Percentiles rank a stretch among this genome's conserved stretches.
Evolutionary conservation across 345 rosid genomes (phyloP).

Genomic region (Mercurialis annua): DNA sequence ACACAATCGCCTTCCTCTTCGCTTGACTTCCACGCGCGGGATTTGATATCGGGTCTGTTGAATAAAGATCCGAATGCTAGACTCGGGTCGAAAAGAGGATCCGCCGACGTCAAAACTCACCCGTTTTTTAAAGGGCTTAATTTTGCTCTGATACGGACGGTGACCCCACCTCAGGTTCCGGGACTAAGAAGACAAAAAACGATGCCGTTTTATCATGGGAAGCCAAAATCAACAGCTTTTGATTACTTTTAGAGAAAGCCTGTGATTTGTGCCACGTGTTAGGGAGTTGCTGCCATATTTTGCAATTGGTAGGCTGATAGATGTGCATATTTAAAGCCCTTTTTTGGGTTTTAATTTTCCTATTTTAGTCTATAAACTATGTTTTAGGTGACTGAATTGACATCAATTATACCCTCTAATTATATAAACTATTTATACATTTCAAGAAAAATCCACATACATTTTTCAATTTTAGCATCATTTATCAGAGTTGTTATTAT

Average conservation of each 20-base stretch:
- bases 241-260: conserved; percentile 55
- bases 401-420: conserved; percentile 4
- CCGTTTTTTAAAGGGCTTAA: conserved; percentile 79
- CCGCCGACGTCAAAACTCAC: conserved; percentile 83
- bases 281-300: conserved; percentile 35
- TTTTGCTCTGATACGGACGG: conserved; percentile 71
- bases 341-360: neutral
- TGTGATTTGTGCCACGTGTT: conserved; percentile 36
- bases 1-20: conserved; percentile 40
- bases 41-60: conserved; percentile 60
- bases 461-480: too few species aligned
- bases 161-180: conserved; percentile 71
- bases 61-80: conserved; percentile 66
- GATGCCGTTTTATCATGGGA: conserved; percentile 33
- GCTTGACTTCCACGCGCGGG: conserved; percentile 62
- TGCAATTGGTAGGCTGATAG: conserved; percentile 32
- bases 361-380: neutral
- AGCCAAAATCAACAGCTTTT: conserved; percentile 43
- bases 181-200: conserved; percentile 34
- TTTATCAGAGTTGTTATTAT: too few species aligned
- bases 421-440: conserved; percentile 14
- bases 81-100: conserved; percentile 77
- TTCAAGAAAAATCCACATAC: neutral
- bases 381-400: conserved; percentile 10
- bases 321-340: conserved; percentile 20